Percentiles rank a stretch among this genome's conserved stretches.
These are phyloP conservation scores for Blastobotrys robertii DNA, from an alignment of 805 yeast species.

Conservation along the genomic window DNA sequence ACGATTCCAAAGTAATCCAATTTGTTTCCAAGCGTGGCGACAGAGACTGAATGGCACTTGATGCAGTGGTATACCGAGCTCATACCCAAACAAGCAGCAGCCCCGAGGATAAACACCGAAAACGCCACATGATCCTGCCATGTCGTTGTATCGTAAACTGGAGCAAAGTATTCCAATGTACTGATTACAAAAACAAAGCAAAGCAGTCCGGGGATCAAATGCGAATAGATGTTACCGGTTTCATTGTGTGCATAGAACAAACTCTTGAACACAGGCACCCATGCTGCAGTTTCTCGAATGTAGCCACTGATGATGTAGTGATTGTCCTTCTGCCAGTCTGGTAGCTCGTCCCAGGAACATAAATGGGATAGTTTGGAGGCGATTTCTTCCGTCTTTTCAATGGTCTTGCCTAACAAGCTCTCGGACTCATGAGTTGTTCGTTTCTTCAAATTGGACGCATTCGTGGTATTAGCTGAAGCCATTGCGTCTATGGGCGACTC, in stretches of 20 bases:
- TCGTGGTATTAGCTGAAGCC: too few species aligned
- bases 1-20: slow-evolving; percentile 72
- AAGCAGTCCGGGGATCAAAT: slow-evolving; percentile 34
- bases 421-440: background rate
- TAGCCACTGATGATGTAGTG: slow-evolving; percentile 57
- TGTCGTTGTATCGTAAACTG: slow-evolving; percentile 22
- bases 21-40: slow-evolving; percentile 51
- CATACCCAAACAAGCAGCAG: slow-evolving; percentile 48
- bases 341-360: slow-evolving; percentile 43
- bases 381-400: background rate
- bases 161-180: slow-evolving; percentile 13
- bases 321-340: slow-evolving; percentile 68
- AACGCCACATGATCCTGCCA: slow-evolving; percentile 42
- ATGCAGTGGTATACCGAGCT: slow-evolving; percentile 59
- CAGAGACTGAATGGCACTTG: slow-evolving; percentile 53
- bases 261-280: slow-evolving; percentile 36
- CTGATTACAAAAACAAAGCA: slow-evolving; percentile 11
- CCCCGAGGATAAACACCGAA: slow-evolving; percentile 46
- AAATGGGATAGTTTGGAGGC: background rate
- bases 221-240: slow-evolving; percentile 61
- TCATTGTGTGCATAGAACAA: slow-evolving; percentile 57
- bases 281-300: slow-evolving; percentile 44
- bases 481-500: too few species aligned
- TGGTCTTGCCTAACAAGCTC: background rate
- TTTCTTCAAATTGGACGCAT: too few species aligned